These are phyloP conservation scores for Zasmidium cellare DNA, from an alignment of 2,329 filamentous ascomycete genomes.

Conservation along the genomic window DNA sequence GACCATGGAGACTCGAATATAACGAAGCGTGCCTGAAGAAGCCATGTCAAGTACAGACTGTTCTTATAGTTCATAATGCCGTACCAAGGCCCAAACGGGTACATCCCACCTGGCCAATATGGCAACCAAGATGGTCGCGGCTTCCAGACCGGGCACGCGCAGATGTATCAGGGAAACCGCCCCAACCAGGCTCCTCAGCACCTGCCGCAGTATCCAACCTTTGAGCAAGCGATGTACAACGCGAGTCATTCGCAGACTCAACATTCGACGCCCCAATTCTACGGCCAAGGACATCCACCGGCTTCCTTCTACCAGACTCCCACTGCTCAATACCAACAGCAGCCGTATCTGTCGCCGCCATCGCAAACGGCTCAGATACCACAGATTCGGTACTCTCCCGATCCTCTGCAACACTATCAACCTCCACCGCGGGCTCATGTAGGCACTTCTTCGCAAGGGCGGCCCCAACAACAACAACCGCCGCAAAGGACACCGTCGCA, in stretches of 20 bases:
- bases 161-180: background rate
- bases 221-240: background rate
- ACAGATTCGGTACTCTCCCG: constrained; percentile 17
- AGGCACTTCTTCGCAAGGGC: background rate
- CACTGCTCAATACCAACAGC: constrained; percentile 15
- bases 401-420: constrained; percentile 21
- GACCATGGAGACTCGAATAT: background rate
- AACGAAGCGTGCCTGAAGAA: background rate
- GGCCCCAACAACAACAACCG: constrained; percentile 10
- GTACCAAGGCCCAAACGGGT: constrained; percentile 14
- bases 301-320: constrained; percentile 20
- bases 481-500: constrained; percentile 7
- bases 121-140: constrained; percentile 5
- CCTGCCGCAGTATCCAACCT: background rate
- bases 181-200: background rate
- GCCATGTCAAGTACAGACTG: background rate
- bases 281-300: constrained; percentile 12
- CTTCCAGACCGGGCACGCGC: constrained; percentile 11
- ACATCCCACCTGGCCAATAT: constrained; percentile 12
- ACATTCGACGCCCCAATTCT: constrained; percentile 19
- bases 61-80: constrained; percentile 12
- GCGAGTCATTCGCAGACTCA: constrained; percentile 8
- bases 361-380: constrained; percentile 7
- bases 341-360: constrained; percentile 19
- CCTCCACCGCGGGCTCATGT: constrained; percentile 13